A percentile compares a stretch with the other conserved stretches of the same genome.
Conservation (phyloP, 2,329 filamentous ascomycete genomes). For the Ampelomyces quisqualis region DNA sequence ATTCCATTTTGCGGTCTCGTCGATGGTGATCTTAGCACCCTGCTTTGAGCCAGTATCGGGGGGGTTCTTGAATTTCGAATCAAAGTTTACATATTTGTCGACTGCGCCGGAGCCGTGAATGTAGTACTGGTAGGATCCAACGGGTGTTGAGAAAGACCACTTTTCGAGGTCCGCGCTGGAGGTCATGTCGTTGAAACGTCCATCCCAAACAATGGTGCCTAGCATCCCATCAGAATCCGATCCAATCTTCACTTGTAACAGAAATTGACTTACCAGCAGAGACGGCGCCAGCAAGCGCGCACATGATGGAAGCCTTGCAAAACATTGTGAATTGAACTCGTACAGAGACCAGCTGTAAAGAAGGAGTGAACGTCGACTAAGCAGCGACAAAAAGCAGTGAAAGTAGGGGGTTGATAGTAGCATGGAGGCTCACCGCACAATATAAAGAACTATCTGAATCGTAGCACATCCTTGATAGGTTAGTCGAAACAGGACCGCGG, state of each 20-base stretch:
- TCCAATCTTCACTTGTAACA: fast-evolving
- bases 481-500: conserved; percentile 7
- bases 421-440: too few relatives aligned
- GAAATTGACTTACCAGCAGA: conserved; percentile 28
- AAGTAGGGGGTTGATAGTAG: too few relatives aligned
- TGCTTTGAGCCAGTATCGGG: conserved; percentile 61
- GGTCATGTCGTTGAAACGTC: conserved; percentile 63
- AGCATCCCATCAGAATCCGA: conserved; percentile 7
- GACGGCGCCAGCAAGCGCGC: conserved; percentile 36
- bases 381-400: conserved; percentile 15
- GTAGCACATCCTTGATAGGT: conserved; percentile 9
- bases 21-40: conserved; percentile 70
- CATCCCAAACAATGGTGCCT: conserved; percentile 62
- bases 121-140: conserved; percentile 74
- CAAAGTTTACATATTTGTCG: conserved; percentile 63
- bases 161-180: conserved; percentile 57
- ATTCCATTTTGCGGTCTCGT: conserved; percentile 66
- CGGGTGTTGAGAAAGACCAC: conserved; percentile 67
- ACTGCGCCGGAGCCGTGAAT: conserved; percentile 65
- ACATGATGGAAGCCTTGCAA: conserved; percentile 33
- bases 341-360: conserved; percentile 28
- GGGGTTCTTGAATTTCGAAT: conserved; percentile 63
- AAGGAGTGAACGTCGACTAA: conserved; percentile 13
- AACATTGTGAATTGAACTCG: conserved; percentile 30
- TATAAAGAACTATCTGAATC: conserved; percentile 8